A percentile compares a stretch with the other conserved stretches of the same genome.
Conservation (phyloP, 2,329 filamentous ascomycete species). For the Intubia oerlemansii region DNA sequence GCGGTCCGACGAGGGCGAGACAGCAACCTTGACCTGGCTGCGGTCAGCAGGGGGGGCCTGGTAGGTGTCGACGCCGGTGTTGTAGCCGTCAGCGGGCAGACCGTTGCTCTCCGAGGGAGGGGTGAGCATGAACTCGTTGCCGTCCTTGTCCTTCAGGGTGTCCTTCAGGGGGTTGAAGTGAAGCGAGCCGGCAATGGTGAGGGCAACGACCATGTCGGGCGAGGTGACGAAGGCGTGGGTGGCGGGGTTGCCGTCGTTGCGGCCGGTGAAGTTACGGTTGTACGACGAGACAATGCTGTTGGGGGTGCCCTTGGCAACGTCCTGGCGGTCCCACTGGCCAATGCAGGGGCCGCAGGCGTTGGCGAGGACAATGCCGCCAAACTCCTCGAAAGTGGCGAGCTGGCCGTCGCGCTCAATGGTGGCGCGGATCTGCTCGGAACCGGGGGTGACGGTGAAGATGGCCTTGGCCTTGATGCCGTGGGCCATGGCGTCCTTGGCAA, state of each 20-base stretch:
- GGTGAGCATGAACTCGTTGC: constrained; percentile 83
- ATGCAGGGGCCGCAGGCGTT: constrained; percentile 91
- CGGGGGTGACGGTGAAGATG: constrained; percentile 85
- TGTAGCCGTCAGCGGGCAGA: constrained; percentile 66
- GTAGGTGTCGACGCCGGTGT: constrained; percentile 79
- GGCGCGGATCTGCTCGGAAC: constrained; percentile 89
- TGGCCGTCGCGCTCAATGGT: constrained; percentile 83
- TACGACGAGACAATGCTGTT: constrained; percentile 98
- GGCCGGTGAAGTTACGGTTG: constrained; percentile 99
- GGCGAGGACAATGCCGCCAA: constrained; percentile 81
- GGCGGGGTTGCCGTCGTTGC: constrained; percentile 43
- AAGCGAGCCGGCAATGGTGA: constrained; percentile 18
- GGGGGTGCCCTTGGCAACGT: constrained; percentile 83
- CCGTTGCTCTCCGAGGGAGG: constrained; percentile 52
- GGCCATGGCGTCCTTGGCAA: constrained; percentile 73
- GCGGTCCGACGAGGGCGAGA: constrained; percentile 78
- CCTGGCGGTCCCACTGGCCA: constrained; percentile 84
- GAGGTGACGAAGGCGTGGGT: constrained; percentile 27
- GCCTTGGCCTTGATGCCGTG: constrained; percentile 90
- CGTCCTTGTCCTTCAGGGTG: constrained; percentile 80
- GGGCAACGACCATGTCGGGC: constrained; percentile 21
- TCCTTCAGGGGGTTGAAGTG: constrained; percentile 94
- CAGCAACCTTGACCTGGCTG: constrained; percentile 48
- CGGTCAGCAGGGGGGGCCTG: constrained; percentile 81
- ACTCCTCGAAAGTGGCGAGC: constrained; percentile 86